Base-by-base conservation (phyloP, 176 grass and related monocot genomes). In the Luzula sylvatica region DNA sequence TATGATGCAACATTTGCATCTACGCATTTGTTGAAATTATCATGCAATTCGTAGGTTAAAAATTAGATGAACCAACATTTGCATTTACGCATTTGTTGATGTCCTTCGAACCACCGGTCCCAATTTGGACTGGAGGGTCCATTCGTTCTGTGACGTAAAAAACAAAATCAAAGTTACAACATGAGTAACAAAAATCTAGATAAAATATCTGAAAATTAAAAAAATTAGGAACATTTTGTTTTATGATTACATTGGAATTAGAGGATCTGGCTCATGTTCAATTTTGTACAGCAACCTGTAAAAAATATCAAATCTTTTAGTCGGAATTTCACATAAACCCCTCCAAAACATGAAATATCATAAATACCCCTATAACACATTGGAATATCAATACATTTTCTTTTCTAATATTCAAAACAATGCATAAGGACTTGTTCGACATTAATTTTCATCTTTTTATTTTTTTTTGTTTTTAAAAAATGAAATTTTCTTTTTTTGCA, bases 51-150 rank as follows among this genome's bases (percentile, higher is more conserved):
- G 6, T 52, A 20, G 11, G 11, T 52, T 21, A 1, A 52, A 52
- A 14, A 70, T 82, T 74, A 94, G 35, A 94, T 58, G 57, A 94
- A 72, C 78, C 87, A 86, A 72, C 82, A 94, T 67, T 67, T 87
- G 74, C 87, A 94, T 23, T 47, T 66, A 35, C 46, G 60, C 29
- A 75, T 72, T 66, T 94, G 72, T 60, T 87, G 74, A 8, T 82
- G 82, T 38, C 82, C 74, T 78, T 94, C 87, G 54, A 94, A 87
- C 87, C 82, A 94, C 53, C 75, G 71, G 38, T 94, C 88, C 88
- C 88, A 94, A 3, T 63, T 74, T 49, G 67, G 56, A 30, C 32
- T 74, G 26, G 60, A 68, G 38, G 72, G 69, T 41, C 83, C 88
- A 14, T 8, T 77, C 38, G 79, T 87, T 74, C 87, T 94, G 68